phyloP scores from a whole-genome alignment of 768 basidiomycete species.

The Suillus weaverae region DNA sequence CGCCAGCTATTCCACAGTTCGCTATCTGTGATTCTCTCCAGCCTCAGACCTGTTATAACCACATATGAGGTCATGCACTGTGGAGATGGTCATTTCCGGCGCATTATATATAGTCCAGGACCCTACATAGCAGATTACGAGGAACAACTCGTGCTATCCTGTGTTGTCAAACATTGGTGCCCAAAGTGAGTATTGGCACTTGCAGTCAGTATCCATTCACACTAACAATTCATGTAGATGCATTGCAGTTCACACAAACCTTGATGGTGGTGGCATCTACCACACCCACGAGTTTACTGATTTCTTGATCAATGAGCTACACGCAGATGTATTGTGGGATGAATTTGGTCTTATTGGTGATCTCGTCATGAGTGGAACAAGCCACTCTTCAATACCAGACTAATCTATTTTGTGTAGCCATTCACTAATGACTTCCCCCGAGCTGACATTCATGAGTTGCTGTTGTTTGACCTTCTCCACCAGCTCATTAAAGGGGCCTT shows the following conservation, averaged over 20 bases:
- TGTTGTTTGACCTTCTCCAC: background rate
- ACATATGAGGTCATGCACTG: constrained; percentile 24
- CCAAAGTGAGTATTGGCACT: constrained; percentile 23
- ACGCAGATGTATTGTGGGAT: constrained; percentile 34
- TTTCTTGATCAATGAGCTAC: constrained; percentile 21
- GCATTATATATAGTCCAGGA: constrained; percentile 34
- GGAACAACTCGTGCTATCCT: constrained; percentile 34
- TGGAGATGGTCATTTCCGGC: constrained; percentile 31
- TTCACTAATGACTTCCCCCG: background rate
- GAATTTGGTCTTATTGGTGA: constrained; percentile 35
- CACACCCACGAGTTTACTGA: constrained; percentile 25
- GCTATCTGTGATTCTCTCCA: constrained; percentile 24
- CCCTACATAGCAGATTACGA: constrained; percentile 43
- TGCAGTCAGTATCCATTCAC: constrained; percentile 4
- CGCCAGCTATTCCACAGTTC: constrained; percentile 33
- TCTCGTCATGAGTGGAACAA: constrained; percentile 25
- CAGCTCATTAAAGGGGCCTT: background rate
- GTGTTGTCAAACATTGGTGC: constrained; percentile 39
- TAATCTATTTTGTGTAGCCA: background rate
- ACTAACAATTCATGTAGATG: constrained; percentile 22
- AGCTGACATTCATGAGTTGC: background rate
- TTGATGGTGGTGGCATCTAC: constrained; percentile 23
- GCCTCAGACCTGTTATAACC: constrained; percentile 27
- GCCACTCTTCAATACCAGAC: background rate
- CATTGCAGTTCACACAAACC: constrained; percentile 7